These are phyloP conservation scores for Serendipita vermifera DNA, from an alignment of 768 basidiomycete species.

Conservation along the genomic window DNA sequence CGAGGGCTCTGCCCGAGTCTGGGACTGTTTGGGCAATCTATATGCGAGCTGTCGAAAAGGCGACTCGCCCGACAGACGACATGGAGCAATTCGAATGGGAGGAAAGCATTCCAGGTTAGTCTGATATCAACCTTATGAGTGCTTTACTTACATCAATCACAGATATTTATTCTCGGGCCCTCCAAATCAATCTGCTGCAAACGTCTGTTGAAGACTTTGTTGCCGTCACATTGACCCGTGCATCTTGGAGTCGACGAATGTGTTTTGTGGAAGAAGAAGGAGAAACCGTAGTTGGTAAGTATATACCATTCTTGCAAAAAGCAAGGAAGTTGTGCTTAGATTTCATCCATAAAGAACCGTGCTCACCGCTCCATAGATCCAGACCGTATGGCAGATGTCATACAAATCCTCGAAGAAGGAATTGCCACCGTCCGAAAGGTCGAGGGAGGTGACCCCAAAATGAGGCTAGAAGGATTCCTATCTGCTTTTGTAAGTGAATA, in stretches of 20 bases:
- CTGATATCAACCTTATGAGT: neutral
- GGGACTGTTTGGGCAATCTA: neutral
- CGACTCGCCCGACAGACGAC: neutral
- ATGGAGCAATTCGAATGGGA: constrained; percentile 22
- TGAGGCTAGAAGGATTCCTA: neutral
- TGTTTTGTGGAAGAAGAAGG: constrained; percentile 26
- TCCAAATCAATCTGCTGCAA: constrained; percentile 42
- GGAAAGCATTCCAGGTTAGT: neutral
- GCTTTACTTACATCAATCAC: neutral
- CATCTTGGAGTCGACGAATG: constrained; percentile 34
- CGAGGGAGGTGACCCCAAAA: constrained; percentile 8
- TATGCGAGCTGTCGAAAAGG: neutral
- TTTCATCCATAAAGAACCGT: constrained; percentile 29
- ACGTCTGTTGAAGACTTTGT: constrained; percentile 52
- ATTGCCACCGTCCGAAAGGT: constrained; percentile 21
- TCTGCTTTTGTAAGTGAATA: neutral
- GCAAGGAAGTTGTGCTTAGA: constrained; percentile 51
- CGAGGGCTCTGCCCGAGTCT: neutral
- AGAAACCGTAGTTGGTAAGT: constrained; percentile 27
- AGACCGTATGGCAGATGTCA: constrained; percentile 22
- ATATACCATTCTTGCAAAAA: constrained; percentile 39
- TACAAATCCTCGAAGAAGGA: constrained; percentile 39
- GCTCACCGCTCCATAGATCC: neutral
- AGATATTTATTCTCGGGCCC: constrained; percentile 49
- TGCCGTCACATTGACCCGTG: constrained; percentile 48